Evolutionary conservation across 1,284 basidiomycete genomes (phyloP).

Genomic region (Cerrena zonata): DNA sequence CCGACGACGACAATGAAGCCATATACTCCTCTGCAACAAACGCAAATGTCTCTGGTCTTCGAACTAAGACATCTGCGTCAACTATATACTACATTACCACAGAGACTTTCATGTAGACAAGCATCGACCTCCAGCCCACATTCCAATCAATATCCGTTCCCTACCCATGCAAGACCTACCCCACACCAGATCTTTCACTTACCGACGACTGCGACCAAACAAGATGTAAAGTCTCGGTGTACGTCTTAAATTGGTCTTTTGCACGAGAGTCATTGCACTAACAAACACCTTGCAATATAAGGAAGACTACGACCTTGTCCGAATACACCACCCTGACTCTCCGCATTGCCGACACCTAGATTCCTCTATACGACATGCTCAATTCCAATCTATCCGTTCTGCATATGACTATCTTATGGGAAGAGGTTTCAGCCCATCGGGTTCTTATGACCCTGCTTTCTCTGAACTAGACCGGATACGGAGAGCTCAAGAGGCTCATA

Average conservation of each 20-base stretch:
- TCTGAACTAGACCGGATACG: constrained; percentile 38
- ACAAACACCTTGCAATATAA: background rate
- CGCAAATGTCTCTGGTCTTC: no score
- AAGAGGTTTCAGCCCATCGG: constrained; percentile 4
- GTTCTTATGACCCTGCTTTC: constrained; percentile 26
- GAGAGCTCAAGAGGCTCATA: constrained; percentile 16
- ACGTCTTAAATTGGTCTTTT: no score
- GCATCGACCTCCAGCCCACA: no score
- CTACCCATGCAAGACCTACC: constrained; percentile 35
- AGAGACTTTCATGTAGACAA: no score
- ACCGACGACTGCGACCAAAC: constrained; percentile 36
- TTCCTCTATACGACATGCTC: constrained; percentile 34
- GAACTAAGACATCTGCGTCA: no score
- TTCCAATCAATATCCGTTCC: constrained; percentile 44
- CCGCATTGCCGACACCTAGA: constrained; percentile 28
- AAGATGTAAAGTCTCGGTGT: constrained; percentile 49
- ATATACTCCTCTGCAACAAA: no score
- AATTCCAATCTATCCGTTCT: constrained; percentile 44
- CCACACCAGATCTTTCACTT: constrained; percentile 52
- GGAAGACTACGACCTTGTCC: constrained; percentile 50
- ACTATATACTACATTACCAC: no score
- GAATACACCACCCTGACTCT: constrained; percentile 47
- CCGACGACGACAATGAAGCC: no score
- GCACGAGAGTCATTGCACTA: no score
- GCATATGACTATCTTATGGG: constrained; percentile 43